Evolutionary conservation across 441 rosid species (phyloP), one percentile per base, ranked within the genome.

Genomic region (Raphanus hybrid): DNA sequence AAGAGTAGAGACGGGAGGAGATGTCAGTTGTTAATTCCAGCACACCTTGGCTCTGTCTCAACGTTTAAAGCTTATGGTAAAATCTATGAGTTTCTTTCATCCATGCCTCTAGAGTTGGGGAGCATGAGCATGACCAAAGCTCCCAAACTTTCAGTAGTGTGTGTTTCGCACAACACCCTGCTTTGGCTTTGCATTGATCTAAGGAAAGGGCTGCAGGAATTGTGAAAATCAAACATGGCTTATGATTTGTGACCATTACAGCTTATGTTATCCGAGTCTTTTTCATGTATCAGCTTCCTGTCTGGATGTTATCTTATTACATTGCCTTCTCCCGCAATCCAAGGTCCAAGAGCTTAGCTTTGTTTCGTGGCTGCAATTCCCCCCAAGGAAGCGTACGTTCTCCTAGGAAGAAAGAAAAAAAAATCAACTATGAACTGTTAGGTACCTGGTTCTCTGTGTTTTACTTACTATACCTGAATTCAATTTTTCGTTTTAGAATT

Each of bases 341-440:
- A 20, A 20, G 23, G 61, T 45, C 8, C 32, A 73, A 4, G 69
- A 73, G 29, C 39, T 52, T 64, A 50, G 63, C 37, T 64, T 29
- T 23, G 26, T 23, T 23, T 23, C 26, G 34, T 29, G 34, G 34
- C 34, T 29, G 4, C 34, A 29, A 29, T 29, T 4, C 34, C 34
- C 34, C 34, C 5, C 34, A 29, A 29, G 34, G 34, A 29, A 29
- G 34, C 34, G 34, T 29, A 23, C 26, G 34, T 29, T 29, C 34
- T 23, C 26, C 26, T 23, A 23, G 26, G 26, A 23, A 23, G 26
- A 23, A 23, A 23, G 26, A 23, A 23, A 23, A 23, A 23, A 23
- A 23, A 23, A 29, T 29, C 34, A 29, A 29, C 34, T 29, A 29
- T 4, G 4, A 29, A 29, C 34, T 29, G 34, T 23, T 23, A 23